phyloP scores from a whole-genome alignment of 306 rosid species.

The Purshia tridentata region DNA sequence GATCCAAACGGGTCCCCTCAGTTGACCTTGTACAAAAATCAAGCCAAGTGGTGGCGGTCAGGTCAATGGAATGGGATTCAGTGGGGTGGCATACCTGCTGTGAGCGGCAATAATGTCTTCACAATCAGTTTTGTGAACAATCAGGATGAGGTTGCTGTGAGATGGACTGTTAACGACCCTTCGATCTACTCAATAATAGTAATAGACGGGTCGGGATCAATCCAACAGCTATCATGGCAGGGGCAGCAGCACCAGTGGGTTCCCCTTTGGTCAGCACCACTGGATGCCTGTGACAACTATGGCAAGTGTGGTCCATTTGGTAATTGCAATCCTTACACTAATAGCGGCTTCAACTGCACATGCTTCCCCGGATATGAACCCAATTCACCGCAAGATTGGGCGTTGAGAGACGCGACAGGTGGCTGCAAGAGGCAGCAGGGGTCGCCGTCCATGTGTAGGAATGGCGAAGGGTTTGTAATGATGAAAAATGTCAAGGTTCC shows the following conservation, averaged over 20 bases:
- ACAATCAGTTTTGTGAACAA: conserved; percentile 18
- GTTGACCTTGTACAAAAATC: conserved; percentile 27
- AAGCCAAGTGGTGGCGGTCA: conserved; percentile 32
- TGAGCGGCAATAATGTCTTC: conserved; percentile 11
- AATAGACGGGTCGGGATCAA: conserved; percentile 31
- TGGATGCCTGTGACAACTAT: conserved; percentile 49
- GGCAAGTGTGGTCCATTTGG: conserved; percentile 48
- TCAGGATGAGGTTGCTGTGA: conserved; percentile 12
- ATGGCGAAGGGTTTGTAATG: conserved; percentile 66
- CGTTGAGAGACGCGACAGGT: conserved; percentile 40
- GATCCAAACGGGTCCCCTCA: conserved; percentile 41
- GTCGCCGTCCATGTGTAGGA: conserved; percentile 35
- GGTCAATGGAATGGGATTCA: conserved; percentile 44
- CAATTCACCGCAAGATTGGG: conserved; percentile 37
- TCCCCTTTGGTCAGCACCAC: conserved; percentile 41
- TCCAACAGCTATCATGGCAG: conserved; percentile 43
- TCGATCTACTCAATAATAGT: conserved; percentile 10
- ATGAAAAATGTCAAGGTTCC: conserved; percentile 49
- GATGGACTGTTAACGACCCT: conserved; percentile 21
- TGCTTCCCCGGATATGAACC: conserved; percentile 73
- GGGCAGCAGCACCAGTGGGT: conserved; percentile 34
- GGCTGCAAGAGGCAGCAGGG: conserved; percentile 55
- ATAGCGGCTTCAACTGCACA: conserved; percentile 36
- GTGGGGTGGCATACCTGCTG: conserved; percentile 38
- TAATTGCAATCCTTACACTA: conserved; percentile 42